Evolutionary conservation across 2,329 filamentous ascomycete species (phyloP), one percentile per base, ranked within the genome.

Genomic region (Bipolaris victoriae): DNA sequence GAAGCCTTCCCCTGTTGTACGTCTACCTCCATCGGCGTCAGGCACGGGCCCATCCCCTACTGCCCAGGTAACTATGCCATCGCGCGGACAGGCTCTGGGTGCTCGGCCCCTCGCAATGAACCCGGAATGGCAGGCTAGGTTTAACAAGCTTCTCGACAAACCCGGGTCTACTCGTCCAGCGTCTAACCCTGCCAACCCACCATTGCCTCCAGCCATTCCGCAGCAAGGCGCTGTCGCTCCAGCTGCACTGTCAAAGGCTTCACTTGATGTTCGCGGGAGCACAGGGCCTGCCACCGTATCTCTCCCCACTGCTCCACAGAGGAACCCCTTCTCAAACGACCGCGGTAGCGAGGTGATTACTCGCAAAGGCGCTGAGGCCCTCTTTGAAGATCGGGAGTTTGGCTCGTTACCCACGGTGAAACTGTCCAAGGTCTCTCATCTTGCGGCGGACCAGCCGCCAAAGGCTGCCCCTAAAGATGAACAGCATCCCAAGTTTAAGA

Each of bases 71-170:
- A 69, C 69, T 55, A 78, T 80, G 75, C 76, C 74, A 29, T 55
- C 67, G 35, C 68, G 73, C 29, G 63, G 65, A 36, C 67, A 67
- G 20, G 48, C 65, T 36, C 54, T 76, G 49, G 74, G 75, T 29
- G 70, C 78, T 4, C 72, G 75, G 68, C 68, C 73, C 66, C 71
- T 78, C 62, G 66, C 57, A 75, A 81, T 71, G 58, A 69, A 70
- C 37, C 49, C 81, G 77, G 83, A 83, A 52, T 94, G 92, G 92
- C 92, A 96, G 75, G 88, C 90, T 67, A 88, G 88, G 68, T 92
- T 97, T 74, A 92, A 96, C 75, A 88, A 84, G 44, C 83, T 97
- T 43, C 82, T 88, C 53, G 85, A 87, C 65, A 92, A 90, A 71
- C 82, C 86, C 5, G 70, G 62, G 11, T 49, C 58, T 20, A 57